Base-by-base conservation (phyloP, 2,329 filamentous ascomycete genomes). In the Emericellopsis cladophorae region DNA sequence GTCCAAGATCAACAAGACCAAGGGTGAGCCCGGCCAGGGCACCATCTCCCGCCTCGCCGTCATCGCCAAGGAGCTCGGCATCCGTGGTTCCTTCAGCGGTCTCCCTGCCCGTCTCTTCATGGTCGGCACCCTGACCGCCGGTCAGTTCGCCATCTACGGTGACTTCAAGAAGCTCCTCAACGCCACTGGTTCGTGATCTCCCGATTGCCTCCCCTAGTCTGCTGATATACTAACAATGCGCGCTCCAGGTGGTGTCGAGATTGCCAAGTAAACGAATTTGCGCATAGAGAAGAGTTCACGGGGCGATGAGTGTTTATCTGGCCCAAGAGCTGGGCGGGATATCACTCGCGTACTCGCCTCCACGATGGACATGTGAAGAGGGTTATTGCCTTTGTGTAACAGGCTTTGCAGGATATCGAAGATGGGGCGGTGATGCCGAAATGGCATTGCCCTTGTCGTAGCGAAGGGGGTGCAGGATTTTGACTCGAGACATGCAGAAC, bases 1-100 rank as follows among this genome's bases (percentile, higher is more conserved):
- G 49, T 84, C 77, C 69, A 92, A 90, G 79, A 92, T 93, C 75
- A 93, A 93, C 83, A 92, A 92, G 83, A 86, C 83, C 68, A 80
- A 86, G 73, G 86, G 84, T 67, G 71, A 79, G 46, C 85, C 86
- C 51, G 86, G 86, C 72, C 84, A 93, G 72, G 79, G 86, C 57
- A 92, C 84, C 55, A 76, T 76, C 60, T 74, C 70, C 63, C 81
- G 86, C 65, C 68, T 93, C 57, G 72, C 90, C 72, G 92, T 92
- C 81, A 93, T 93, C 57, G 84, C 68, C 52, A 83, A 81, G 68
- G 85, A 93, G 68, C 82, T 93, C 54, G 86, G 86, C 59, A 46
- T 93, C 61, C 73, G 72, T 53, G 86, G 86, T 53, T 83, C 76
- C 42, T 93, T 81, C 71, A 68, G 73, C 56, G 86, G 86, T 77